Conservation (phyloP, 139 green algal genomes). For the Bryopsis sp. region DNA sequence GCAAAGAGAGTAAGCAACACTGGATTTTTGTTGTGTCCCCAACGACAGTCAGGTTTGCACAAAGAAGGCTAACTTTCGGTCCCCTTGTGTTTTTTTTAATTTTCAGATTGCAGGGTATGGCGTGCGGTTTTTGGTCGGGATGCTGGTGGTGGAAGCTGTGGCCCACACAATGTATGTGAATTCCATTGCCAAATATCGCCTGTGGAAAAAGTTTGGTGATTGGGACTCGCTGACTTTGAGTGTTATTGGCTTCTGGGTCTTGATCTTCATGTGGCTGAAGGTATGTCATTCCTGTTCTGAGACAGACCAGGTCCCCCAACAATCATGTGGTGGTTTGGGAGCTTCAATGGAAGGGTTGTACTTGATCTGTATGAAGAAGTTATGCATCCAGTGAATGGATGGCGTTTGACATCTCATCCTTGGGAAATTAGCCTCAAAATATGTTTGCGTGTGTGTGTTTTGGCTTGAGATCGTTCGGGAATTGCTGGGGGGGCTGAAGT, state of each 20-base stretch:
- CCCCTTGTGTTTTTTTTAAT: not conserved
- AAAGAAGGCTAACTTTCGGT: conserved; percentile 1
- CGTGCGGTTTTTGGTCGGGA: conserved; percentile 29
- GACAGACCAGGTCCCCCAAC: no score
- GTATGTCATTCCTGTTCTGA: no score
- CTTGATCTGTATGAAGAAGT: no score
- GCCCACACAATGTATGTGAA: conserved; percentile 78
- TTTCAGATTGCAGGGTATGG: conserved; percentile 44
- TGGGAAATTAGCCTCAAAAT: no score
- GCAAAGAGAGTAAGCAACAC: not conserved
- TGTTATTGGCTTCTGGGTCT: conserved; percentile 65
- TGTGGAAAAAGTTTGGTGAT: conserved; percentile 23
- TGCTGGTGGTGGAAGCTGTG: conserved; percentile 63
- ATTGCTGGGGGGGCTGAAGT: no score
- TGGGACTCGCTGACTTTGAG: conserved; percentile 31
- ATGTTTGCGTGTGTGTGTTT: no score
- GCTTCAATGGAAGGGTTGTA: no score
- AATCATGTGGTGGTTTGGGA: no score
- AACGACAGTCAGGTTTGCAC: conserved; percentile 15
- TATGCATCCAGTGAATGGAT: no score
- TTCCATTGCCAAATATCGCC: conserved; percentile 43
- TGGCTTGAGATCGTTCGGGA: no score
- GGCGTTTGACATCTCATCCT: no score
- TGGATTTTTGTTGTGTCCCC: not conserved
- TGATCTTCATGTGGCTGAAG: conserved; percentile 95